phyloP scores from a whole-genome alignment of 345 rosid genomes.

The Eucalyptus cladocalyx region DNA sequence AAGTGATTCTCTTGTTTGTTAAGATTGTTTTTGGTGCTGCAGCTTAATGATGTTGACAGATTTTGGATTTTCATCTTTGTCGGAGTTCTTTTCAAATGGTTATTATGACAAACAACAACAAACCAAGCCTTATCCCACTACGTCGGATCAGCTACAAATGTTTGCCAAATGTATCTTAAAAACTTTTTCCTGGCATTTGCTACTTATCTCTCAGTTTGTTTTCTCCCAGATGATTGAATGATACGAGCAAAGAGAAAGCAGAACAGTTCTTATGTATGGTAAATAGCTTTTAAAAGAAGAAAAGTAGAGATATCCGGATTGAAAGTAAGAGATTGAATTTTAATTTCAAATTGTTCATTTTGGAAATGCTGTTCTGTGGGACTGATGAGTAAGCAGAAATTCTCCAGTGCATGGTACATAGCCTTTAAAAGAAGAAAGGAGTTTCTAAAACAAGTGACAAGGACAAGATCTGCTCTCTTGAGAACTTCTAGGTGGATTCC shows the following conservation, averaged over 20 bases:
- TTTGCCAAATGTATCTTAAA: background rate
- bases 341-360: background rate
- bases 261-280: background rate
- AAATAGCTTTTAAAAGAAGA: background rate
- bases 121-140: background rate
- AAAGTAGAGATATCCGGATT: background rate
- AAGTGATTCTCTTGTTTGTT: background rate
- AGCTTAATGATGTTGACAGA: fast-evolving
- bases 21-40: background rate
- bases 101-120: background rate
- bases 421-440: background rate
- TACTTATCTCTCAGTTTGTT: background rate
- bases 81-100: background rate
- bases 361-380: background rate
- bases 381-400: background rate
- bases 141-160: background rate
- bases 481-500: background rate
- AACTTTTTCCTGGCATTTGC: background rate
- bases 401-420: background rate
- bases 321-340: background rate
- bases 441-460: background rate
- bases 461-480: background rate
- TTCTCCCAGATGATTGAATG: background rate
- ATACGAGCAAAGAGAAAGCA: background rate
- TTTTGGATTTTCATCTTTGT: background rate